Evolutionary conservation across 257 asterid species (phyloP), one percentile per base, ranked within the genome.

Genomic region (Perilla frutescens): DNA sequence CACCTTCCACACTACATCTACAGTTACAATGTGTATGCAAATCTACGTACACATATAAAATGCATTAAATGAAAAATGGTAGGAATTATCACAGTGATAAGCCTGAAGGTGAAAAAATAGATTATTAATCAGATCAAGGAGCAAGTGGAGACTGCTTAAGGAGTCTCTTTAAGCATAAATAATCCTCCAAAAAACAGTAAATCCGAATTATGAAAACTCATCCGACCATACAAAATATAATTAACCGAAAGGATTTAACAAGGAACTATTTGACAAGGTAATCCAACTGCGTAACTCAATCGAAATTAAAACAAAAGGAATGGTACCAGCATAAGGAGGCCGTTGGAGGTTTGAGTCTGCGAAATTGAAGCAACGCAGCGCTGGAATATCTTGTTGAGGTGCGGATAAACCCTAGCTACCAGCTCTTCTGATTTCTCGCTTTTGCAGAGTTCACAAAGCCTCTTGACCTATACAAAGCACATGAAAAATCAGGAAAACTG

Each of bases 381-480:
- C 62, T 91, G 96, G 66, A 91, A 91, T 74, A 89, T 89, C 83
- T 90, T 91, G 71, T 83, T 93, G 32, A 93, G 86, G 79, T 88
- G 87, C 34, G 98, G 98, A 81, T 85, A 88, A 81, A 86, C 88
- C 86, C 97, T 87, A 77, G 91, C 93, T 3, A 88, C 84, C 58
- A 88, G 81, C 70, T 89, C 98, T 64, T 93, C 96, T 11, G 98
- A 87, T 5, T 93, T 85, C 68, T 88, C 92, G 70, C 78, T 72
- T 81, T 77, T 91, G 81, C 98, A 91, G 72, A 93, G 83, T 61
- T 88, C 88, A 59, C 81, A 81, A 13, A 93, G 80, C 80, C 83
- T 81, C 62, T 74, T 93, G 80, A 89, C 96, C 98, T 92, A 81
- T 62, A 57, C 56, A 76, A 68, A 31, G 51, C 54, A 53, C 56